These are phyloP conservation scores for Arabis alpina DNA, from an alignment of 345 rosid species.

Conservation along the genomic window DNA sequence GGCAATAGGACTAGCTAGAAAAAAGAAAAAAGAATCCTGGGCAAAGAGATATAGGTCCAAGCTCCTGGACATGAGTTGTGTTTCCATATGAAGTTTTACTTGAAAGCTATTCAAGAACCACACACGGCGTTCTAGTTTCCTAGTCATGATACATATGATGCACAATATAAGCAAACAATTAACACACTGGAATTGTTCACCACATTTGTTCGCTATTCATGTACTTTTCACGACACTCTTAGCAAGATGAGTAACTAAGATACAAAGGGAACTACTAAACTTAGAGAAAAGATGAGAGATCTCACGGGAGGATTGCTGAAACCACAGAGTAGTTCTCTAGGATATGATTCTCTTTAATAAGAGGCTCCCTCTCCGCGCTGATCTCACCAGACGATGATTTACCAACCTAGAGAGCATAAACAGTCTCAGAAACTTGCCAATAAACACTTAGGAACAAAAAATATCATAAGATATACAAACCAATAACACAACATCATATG, in stretches of 20 bases:
- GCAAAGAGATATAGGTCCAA: slow-evolving; percentile 5
- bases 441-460: not conserved
- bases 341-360: slow-evolving; percentile 50
- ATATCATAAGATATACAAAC: not conserved
- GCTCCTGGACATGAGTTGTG: slow-evolving; percentile 2
- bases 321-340: slow-evolving; percentile 61
- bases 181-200: not conserved
- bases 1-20: not conserved
- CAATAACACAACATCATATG: slow-evolving; percentile 2
- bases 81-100: not conserved
- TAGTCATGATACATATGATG: not conserved
- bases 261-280: not conserved
- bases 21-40: not conserved
- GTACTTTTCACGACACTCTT: not conserved
- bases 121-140: not conserved
- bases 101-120: not conserved
- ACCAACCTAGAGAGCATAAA: slow-evolving; percentile 50
- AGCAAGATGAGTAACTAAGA: not conserved
- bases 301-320: slow-evolving; percentile 80
- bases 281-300: slow-evolving; percentile 32
- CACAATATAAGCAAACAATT: not conserved
- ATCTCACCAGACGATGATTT: slow-evolving; percentile 66
- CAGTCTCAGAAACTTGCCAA: slow-evolving; percentile 15
- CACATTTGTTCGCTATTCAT: not conserved
- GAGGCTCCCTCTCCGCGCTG: slow-evolving; percentile 63